Evolutionary conservation across 805 yeast species (phyloP).

Genomic region (Metschnikowia orientalis): DNA sequence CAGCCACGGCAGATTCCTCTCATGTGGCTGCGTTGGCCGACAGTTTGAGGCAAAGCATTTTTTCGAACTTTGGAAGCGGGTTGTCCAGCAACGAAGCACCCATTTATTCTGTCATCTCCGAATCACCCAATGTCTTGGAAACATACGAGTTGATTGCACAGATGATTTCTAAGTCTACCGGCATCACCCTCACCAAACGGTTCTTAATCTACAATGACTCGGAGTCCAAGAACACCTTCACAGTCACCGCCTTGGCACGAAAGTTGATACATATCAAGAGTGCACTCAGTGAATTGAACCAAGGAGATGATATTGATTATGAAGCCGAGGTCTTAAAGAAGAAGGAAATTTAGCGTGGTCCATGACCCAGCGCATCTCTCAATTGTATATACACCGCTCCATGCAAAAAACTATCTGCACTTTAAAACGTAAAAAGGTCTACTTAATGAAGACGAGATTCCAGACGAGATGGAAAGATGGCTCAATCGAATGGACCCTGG

Average conservation of each 20-base stretch:
- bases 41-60: conserved; percentile 28
- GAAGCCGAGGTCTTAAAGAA: too few relatives aligned
- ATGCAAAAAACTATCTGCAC: too few relatives aligned
- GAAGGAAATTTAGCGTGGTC: too few relatives aligned
- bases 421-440: too few relatives aligned
- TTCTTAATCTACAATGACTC: conserved; percentile 28
- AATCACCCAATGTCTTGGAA: conserved; percentile 26
- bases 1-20: conserved; percentile 28
- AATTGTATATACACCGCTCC: too few relatives aligned
- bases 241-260: conserved; percentile 25
- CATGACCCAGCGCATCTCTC: too few relatives aligned
- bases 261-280: conserved; percentile 34
- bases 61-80: conserved; percentile 28
- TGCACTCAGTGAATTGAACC: conserved; percentile 33
- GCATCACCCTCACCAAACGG: conserved; percentile 34
- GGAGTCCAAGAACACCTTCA: conserved; percentile 20
- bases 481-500: too few relatives aligned
- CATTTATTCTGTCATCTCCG: conserved; percentile 24
- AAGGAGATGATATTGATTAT: conserved; percentile 19
- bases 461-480: too few relatives aligned
- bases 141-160: conserved; percentile 25
- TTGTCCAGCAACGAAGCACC: conserved; percentile 22
- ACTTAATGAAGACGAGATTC: too few relatives aligned
- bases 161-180: conserved; percentile 32
- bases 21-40: conserved; percentile 22